Evolutionary conservation across 768 basidiomycete genomes (phyloP).

Genomic region (Chlorophyllum brunneum): DNA sequence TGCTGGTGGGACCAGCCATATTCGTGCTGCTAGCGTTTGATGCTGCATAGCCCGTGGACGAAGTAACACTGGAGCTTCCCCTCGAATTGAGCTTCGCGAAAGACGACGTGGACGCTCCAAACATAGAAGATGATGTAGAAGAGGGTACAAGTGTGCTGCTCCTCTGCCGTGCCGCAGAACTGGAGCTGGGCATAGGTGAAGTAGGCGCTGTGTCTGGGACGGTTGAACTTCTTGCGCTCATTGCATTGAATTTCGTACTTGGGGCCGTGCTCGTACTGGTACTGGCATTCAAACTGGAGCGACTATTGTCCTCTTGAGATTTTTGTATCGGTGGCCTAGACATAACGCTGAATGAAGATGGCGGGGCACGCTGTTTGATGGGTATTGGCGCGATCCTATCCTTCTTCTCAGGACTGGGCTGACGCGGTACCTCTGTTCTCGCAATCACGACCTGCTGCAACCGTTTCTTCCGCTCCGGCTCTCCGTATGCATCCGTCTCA

Average conservation of each 20-base stretch:
- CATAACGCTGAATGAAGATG: constrained; percentile 58
- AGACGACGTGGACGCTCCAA: constrained; percentile 17
- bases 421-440: constrained; percentile 10
- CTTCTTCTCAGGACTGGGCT: constrained; percentile 12
- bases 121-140: constrained; percentile 21
- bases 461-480: constrained; percentile 9
- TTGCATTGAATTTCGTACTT: background rate
- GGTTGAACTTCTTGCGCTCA: constrained; percentile 1
- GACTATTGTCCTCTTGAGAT: constrained; percentile 13
- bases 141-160: constrained; percentile 38
- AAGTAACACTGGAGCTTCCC: constrained; percentile 10
- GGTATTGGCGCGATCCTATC: constrained; percentile 49
- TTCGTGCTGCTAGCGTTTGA: constrained; percentile 4
- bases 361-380: constrained; percentile 52
- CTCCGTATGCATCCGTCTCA: constrained; percentile 22
- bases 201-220: background rate
- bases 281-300: constrained; percentile 2
- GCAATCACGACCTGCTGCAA: constrained; percentile 6
- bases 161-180: constrained; percentile 24
- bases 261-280: constrained; percentile 4
- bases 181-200: constrained; percentile 9
- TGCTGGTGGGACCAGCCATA: background rate
- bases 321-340: constrained; percentile 47
- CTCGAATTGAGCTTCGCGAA: constrained; percentile 11
- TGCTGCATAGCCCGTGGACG: background rate